Percentiles rank a stretch among this genome's conserved stretches.
phyloP scores from a whole-genome alignment of 2,329 filamentous ascomycete genomes.

The Orbilia blumenaviensis region DNA sequence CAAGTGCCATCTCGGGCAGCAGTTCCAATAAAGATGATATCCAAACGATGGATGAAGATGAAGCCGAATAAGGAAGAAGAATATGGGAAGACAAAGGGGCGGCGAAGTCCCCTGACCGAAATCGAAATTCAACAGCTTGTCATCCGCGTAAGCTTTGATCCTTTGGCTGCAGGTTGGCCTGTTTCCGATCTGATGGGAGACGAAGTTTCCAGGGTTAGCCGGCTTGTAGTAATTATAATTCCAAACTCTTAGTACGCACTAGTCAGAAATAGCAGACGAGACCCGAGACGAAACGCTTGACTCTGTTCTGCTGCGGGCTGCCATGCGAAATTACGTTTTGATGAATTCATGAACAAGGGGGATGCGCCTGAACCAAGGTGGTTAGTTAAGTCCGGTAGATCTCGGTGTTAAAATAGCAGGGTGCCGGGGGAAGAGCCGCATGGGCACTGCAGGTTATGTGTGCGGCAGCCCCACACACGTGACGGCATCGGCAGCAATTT shows the following conservation, averaged over 20 bases:
- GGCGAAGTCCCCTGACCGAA: conserved; percentile 24
- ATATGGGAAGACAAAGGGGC: not conserved
- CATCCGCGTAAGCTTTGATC: conserved; percentile 17
- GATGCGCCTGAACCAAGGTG: not conserved
- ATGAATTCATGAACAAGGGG: not conserved
- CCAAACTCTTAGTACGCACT: no score
- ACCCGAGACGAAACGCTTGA: conserved; percentile 3
- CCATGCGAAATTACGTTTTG: conserved; percentile 20
- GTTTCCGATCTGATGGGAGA: conserved; percentile 7
- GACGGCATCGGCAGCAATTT: not conserved
- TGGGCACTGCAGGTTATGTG: not conserved
- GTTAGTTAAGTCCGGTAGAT: not conserved
- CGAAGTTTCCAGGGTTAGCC: not conserved
- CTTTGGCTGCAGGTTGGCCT: no score
- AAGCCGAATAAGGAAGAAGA: not conserved
- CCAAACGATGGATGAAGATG: not conserved
- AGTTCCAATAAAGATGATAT: not conserved
- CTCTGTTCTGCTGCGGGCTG: not conserved
- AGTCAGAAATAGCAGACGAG: conserved; percentile 1
- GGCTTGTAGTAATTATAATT: no score
- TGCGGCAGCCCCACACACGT: conserved; percentile 4
- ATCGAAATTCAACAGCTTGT: conserved; percentile 11
- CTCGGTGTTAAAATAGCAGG: conserved; percentile 1
- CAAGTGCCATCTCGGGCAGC: conserved; percentile 53
- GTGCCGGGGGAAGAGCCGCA: not conserved